Percentiles rank a stretch among this genome's conserved stretches.
phyloP scores from a whole-genome alignment of 495 filamentous ascomycete genomes.

The Astrothelium subdiscretum region DNA sequence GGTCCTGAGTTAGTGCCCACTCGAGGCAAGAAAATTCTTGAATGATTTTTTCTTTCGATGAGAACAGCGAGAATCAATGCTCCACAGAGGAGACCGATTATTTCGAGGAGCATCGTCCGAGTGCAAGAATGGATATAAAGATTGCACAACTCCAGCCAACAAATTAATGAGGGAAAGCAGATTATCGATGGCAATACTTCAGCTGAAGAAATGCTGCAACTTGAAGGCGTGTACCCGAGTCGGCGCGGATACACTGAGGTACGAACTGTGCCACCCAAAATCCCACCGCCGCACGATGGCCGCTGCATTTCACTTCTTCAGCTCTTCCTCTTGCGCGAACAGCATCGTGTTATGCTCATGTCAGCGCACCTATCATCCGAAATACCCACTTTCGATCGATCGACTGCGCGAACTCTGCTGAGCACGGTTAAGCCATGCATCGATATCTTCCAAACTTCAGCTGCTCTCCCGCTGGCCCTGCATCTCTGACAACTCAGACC shows the following conservation, averaged over 20 bases:
- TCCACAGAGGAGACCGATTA: not conserved
- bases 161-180: not conserved
- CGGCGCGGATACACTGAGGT: not conserved
- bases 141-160: not conserved
- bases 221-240: not conserved
- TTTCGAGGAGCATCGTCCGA: not conserved
- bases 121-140: not conserved
- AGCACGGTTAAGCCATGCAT: not conserved
- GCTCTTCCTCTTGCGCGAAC: not conserved
- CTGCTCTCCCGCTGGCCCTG: not conserved
- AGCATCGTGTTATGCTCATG: no score
- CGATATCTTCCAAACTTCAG: not conserved
- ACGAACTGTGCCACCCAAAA: not conserved
- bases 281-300: not conserved
- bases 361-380: no score
- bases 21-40: not conserved
- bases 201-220: not conserved
- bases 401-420: not conserved
- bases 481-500: not conserved
- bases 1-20: not conserved
- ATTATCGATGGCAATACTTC: not conserved
- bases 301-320: not conserved
- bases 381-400: no score
- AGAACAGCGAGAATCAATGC: not conserved
- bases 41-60: not conserved